phyloP scores from a whole-genome alignment of 192 early-diverging fungal species.

The Gonapodya sp. region DNA sequence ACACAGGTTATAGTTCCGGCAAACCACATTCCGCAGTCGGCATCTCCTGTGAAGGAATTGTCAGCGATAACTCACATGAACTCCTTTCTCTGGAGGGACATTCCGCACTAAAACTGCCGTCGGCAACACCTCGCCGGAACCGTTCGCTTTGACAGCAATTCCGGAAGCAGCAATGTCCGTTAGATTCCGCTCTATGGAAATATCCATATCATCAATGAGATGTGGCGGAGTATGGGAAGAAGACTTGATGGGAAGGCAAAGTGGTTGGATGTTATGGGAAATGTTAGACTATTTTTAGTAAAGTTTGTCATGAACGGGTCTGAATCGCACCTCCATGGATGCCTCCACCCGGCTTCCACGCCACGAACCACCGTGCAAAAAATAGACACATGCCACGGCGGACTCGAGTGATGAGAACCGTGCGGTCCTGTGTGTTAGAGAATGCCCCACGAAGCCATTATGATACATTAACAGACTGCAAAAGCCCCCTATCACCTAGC shows the following conservation, averaged over 20 bases:
- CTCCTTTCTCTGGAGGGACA: background rate
- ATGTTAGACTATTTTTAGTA: background rate
- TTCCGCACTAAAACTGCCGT: background rate
- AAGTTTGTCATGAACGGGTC: background rate
- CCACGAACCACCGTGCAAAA: background rate
- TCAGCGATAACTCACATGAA: background rate
- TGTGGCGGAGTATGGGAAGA: background rate
- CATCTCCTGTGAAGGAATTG: no score
- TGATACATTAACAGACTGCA: background rate
- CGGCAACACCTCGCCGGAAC: no score
- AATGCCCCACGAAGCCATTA: background rate
- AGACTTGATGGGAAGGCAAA: background rate
- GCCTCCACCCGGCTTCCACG: background rate
- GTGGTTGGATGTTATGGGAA: background rate
- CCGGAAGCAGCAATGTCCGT: background rate
- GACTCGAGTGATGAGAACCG: background rate
- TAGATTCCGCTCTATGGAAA: background rate
- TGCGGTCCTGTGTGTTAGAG: background rate
- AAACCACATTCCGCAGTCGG: no score
- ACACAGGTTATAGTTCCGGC: no score
- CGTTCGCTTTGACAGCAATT: no score
- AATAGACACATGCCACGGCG: background rate
- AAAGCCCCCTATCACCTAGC: background rate
- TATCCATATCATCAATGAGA: background rate
- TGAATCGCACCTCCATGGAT: background rate